Evolutionary conservation across 495 filamentous ascomycete genomes (phyloP).

Genomic region (Lichenothelia convexa): DNA sequence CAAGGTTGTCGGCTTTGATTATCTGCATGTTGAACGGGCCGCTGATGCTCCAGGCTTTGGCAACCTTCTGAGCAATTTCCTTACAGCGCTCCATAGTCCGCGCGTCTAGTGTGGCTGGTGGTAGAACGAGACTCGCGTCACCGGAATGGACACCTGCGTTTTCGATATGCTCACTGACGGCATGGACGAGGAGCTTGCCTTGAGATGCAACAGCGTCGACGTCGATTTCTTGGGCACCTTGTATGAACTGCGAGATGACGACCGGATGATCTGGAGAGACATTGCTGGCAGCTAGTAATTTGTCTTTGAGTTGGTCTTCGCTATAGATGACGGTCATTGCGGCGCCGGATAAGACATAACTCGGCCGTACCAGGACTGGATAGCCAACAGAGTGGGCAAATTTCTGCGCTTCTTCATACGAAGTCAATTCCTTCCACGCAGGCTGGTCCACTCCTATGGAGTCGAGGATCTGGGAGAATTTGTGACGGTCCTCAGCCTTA

Average conservation of each 20-base stretch:
- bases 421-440: conserved; percentile 92
- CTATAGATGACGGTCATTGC: conserved; percentile 96
- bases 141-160: conserved; percentile 94
- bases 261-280: conserved; percentile 93
- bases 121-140: conserved; percentile 82
- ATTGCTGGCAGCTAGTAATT: conserved; percentile 70
- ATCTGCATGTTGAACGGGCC: conserved; percentile 99
- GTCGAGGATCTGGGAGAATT: conserved; percentile 94
- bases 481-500: conserved; percentile 91
- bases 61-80: conserved; percentile 88
- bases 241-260: conserved; percentile 96
- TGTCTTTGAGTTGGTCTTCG: conserved; percentile 69
- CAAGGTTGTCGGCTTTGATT: conserved; percentile 66
- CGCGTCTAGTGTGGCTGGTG: conserved; percentile 60
- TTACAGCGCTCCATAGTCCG: conserved; percentile 67
- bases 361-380: conserved; percentile 83
- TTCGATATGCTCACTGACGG: conserved; percentile 91
- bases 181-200: conserved; percentile 77
- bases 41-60: conserved; percentile 90
- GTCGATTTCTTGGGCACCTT: conserved; percentile 93
- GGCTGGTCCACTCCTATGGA: conserved; percentile 93
- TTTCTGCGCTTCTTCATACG: conserved; percentile 63
- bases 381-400: conserved; percentile 79
- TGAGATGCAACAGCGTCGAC: conserved; percentile 85
- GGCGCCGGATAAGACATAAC: conserved; percentile 89